Evolutionary conservation across 192 early-diverging fungal species (phyloP).

Genomic region (Backusella parvicylindrica): DNA sequence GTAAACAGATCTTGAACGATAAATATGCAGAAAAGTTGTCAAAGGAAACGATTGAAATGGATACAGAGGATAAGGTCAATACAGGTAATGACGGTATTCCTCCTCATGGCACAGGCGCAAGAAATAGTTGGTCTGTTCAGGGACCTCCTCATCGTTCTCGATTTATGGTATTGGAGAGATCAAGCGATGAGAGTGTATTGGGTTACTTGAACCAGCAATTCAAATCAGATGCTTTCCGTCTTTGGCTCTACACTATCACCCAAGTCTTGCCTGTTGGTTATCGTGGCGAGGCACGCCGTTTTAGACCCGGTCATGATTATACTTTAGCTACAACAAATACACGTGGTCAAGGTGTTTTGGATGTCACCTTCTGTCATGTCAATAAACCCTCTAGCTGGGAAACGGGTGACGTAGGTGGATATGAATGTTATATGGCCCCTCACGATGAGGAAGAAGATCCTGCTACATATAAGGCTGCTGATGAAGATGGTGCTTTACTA

Average conservation of each 20-base stretch:
- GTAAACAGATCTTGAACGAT: slow-evolving; percentile 56
- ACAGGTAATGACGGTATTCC: slow-evolving; percentile 26
- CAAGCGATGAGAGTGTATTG: slow-evolving; percentile 17
- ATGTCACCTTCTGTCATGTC: slow-evolving; percentile 63
- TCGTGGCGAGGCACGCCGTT: slow-evolving; percentile 62
- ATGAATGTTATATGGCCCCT: slow-evolving; percentile 72
- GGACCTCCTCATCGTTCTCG: slow-evolving; percentile 69
- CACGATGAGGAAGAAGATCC: slow-evolving; percentile 66
- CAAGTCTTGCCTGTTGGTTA: slow-evolving; percentile 38
- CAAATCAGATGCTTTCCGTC: slow-evolving; percentile 51
- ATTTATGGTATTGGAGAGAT: slow-evolving; percentile 46
- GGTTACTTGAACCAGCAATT: slow-evolving; percentile 37
- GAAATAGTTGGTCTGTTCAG: slow-evolving; percentile 51
- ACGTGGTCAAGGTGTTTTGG: slow-evolving; percentile 48
- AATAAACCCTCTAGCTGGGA: slow-evolving; percentile 47
- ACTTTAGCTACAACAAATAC: slow-evolving; percentile 65
- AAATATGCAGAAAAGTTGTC: slow-evolving; percentile 37
- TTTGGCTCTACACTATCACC: slow-evolving; percentile 56
- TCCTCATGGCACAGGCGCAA: slow-evolving; percentile 58
- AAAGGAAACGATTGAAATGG: slow-evolving; percentile 30
- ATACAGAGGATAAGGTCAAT: slow-evolving; percentile 47
- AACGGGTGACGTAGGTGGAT: slow-evolving; percentile 65
- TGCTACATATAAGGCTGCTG: slow-evolving; percentile 60
- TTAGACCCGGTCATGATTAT: slow-evolving; percentile 80
- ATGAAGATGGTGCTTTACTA: slow-evolving; percentile 67